phyloP scores from a whole-genome alignment of 176 grass and related monocot species.

The Zoysia pacifica region DNA sequence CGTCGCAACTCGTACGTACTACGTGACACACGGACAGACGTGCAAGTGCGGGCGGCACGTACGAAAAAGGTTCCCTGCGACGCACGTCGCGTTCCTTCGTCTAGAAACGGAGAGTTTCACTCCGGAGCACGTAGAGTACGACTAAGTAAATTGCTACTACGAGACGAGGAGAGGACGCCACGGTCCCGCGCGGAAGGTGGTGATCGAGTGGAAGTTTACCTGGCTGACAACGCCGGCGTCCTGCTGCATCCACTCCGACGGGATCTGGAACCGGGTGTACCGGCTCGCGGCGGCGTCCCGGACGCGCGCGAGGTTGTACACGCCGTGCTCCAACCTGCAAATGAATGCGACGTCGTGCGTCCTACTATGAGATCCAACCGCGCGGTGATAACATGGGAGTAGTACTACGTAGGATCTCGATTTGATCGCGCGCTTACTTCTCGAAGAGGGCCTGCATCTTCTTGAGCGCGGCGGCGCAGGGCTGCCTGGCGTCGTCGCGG shows the following conservation, averaged over 20 bases:
- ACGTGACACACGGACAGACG: conserved; percentile 7
- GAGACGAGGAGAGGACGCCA: neutral
- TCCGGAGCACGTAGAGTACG: neutral
- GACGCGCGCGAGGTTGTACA: conserved; percentile 78
- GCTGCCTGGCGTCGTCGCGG: conserved; percentile 65
- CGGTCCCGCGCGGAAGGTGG: neutral
- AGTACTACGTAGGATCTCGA: too few relatives aligned
- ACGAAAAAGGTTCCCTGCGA: neutral
- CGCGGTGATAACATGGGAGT: too few relatives aligned
- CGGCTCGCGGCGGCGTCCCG: conserved; percentile 68
- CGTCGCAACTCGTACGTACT: conserved; percentile 5
- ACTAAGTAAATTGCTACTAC: neutral
- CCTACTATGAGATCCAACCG: neutral
- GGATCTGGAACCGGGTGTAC: conserved; percentile 83
- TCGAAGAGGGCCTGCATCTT: conserved; percentile 94
- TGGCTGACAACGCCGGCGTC: conserved; percentile 72
- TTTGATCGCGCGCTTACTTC: conserved; percentile 53
- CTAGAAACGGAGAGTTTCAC: neutral
- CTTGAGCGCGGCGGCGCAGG: conserved; percentile 72
- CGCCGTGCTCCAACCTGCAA: conserved; percentile 83
- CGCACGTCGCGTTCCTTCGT: neutral
- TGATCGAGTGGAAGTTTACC: conserved; percentile 45
- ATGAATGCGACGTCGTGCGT: too few relatives aligned
- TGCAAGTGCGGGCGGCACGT: neutral
- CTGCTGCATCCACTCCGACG: conserved; percentile 86